These are phyloP conservation scores for Nymphaea colorata DNA, from an alignment of 164 flowering plant genomes.

Conservation along the genomic window DNA sequence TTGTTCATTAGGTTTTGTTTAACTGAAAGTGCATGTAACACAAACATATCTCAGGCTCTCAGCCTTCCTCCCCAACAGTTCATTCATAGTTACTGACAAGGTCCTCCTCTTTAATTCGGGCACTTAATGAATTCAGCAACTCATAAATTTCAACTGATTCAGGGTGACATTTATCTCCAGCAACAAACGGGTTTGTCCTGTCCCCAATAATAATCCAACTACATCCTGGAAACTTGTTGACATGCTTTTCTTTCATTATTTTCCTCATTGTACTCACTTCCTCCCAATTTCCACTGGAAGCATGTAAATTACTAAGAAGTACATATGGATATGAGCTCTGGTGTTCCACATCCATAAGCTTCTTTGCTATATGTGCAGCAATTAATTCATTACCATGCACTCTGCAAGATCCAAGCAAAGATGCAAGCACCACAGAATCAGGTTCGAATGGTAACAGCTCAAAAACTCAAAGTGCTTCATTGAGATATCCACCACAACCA, in stretches of 20 bases:
- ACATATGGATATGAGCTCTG: constrained; percentile 67
- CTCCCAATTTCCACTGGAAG: constrained; percentile 66
- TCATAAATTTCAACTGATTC: constrained; percentile 29
- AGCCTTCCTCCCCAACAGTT: constrained; percentile 10
- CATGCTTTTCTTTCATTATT: constrained; percentile 59
- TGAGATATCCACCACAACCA: constrained; percentile 71
- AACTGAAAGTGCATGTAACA: too few relatives aligned
- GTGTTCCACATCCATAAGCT: constrained; percentile 67
- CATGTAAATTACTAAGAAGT: constrained; percentile 65
- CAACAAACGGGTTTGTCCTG: constrained; percentile 47
- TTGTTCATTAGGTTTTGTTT: too few relatives aligned
- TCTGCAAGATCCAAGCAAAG: constrained; percentile 68
- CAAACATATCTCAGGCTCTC: constrained; percentile 1
- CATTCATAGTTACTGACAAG: constrained; percentile 12
- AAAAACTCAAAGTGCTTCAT: constrained; percentile 72
- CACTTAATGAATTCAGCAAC: constrained; percentile 31
- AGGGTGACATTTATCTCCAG: constrained; percentile 60
- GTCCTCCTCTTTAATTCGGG: constrained; percentile 32
- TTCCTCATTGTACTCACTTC: constrained; percentile 49
- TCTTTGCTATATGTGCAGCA: constrained; percentile 55
- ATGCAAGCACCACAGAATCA: constrained; percentile 66
- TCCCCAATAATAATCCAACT: constrained; percentile 64
- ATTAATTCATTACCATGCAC: constrained; percentile 58
- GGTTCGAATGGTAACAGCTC: constrained; percentile 31
- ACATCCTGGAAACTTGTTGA: constrained; percentile 61